Evolutionary conservation across 352 stramenopile genomes (phyloP).

Genomic region (Globisporangium acanthophoron): DNA sequence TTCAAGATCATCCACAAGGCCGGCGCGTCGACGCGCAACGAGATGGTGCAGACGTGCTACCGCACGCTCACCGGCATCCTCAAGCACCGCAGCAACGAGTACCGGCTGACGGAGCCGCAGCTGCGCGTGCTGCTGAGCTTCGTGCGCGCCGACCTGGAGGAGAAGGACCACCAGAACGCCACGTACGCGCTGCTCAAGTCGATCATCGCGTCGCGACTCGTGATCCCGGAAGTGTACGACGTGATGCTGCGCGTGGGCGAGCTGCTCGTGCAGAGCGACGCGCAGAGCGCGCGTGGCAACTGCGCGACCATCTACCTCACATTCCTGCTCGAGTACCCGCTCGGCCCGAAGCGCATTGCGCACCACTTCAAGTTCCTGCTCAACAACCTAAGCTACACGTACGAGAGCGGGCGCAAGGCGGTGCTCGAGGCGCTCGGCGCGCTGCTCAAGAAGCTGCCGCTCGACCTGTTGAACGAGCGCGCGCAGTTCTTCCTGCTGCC

Average conservation of each 20-base stretch:
- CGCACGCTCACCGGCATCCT: constrained; percentile 90
- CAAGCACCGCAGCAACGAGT: constrained; percentile 42
- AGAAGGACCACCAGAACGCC: constrained; percentile 93
- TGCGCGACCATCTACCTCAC: constrained; percentile 78
- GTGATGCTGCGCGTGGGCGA: constrained; percentile 93
- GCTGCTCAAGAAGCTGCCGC: constrained; percentile 90
- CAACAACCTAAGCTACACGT: constrained; percentile 94
- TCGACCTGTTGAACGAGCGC: constrained; percentile 88
- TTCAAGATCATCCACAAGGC: constrained; percentile 90
- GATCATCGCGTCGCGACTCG: constrained; percentile 86
- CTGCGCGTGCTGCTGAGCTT: constrained; percentile 89
- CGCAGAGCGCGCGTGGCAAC: constrained; percentile 76
- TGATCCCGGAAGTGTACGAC: constrained; percentile 95
- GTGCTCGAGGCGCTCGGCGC: constrained; percentile 88
- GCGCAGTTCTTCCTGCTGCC: constrained; percentile 94
- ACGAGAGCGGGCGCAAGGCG: constrained; percentile 90
- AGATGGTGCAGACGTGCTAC: constrained; percentile 96
- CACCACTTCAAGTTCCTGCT: constrained; percentile 94
- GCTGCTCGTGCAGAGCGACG: constrained; percentile 92
- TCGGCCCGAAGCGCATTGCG: constrained; percentile 91
- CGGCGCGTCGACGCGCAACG: constrained; percentile 88
- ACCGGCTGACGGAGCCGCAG: constrained; percentile 62
- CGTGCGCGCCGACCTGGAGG: constrained; percentile 87
- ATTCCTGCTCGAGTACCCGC: constrained; percentile 95
- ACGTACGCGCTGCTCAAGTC: constrained; percentile 92